Base-by-base conservation (phyloP, 169 alveolate species). In the Cryptosporidium bovis region DNA sequence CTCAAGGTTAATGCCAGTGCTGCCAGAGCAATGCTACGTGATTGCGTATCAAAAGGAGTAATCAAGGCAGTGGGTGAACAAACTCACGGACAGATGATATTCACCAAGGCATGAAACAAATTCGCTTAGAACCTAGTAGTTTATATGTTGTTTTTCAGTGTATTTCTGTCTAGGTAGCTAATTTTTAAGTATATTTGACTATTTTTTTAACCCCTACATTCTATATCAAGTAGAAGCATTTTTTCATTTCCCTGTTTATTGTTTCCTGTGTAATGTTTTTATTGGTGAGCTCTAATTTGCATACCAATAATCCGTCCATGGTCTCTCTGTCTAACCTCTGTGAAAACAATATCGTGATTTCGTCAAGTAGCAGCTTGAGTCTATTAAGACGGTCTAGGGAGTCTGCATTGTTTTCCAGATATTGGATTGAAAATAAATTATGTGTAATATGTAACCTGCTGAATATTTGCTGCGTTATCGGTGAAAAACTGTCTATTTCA, bases 21-120 rank as follows among this genome's bases (percentile, higher is more conserved):
- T 36, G 96, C 96, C 1, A 93, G 97, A 87, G 91, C 90, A 68
- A 94, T 94, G 62, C 65, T 94, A 65, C 90, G 90, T 83, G 97
- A 93, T 68, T 90, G 93, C 40, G 87, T 69, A 62, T 58, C 90
- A 27, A 90, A 92, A 55, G 93, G 90, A 31, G 82, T 91, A 34
- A 90, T 94, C 71, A 71, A 68, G 51, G 91, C 89, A 36, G 95
- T 90, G 8, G 96, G 94, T 56, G 96, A 94, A 65, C 93, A 84
- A 71, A 84, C 92, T 90, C 84, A 83, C 82, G 62, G 92, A 5
- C 93, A 82, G 77, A 82, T 83, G 69, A 58, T 93, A 29, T 93
- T 91, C 92, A 82, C 93, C 55, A 90, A n/a, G 50, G 71, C 48
- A 40, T 40, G 10, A 8, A 40, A 6, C 48, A 40, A 40, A 8